Base-by-base conservation (phyloP, 78 protist genomes). In the Dictyostelium brefeldianum region DNA sequence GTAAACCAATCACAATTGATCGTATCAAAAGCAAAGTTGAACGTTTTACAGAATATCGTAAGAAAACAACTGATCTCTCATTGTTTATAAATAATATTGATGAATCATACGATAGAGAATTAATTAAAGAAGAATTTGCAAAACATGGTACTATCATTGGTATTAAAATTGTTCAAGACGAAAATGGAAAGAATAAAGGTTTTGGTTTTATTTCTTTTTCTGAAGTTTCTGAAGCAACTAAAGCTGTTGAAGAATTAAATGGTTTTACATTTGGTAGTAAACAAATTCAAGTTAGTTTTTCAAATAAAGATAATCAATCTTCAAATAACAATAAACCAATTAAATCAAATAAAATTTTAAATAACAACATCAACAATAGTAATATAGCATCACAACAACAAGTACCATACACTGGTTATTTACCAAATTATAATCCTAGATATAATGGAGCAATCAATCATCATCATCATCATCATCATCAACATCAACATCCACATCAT, bases 71-170 rank as follows among this genome's bases (percentile, higher is more conserved):
- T 80, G 80, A 94, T 41, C 62, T 59, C 80, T 98, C 97, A 93
- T 89, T 98, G 46, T 99, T 97, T 94, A 87, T 99, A 82, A 98
- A 98, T 95, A 97, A 98, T 92, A 96, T 99, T n/a, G 98, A 98
- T 80, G 98, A 96, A 71, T n/a, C n/a, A 41, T 36, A 97, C 43
- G 95, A 92, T 78, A 98, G 96, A 71, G 98, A 95, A 41, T 18
- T 74, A 31, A 94, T 99, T 29, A 78, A 96, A 59, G 69, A 84
- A 27, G 87, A 83, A 50, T 99, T 99, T 75, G 85, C 50, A 8
- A 77, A 57, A 43, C 90, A 96, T 43, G 98, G 98, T 6, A 91
- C 81, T 29, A 96, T 97, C 64, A 85, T 96, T 20, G 94, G 96
- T 27, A 91, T 92, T 89, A 95, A 94, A 80, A 95, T 95, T 22